Evolutionary conservation across 305 asterid species (phyloP), one percentile per base, ranked within the genome.

Genomic region (Coffea humblotiana): DNA sequence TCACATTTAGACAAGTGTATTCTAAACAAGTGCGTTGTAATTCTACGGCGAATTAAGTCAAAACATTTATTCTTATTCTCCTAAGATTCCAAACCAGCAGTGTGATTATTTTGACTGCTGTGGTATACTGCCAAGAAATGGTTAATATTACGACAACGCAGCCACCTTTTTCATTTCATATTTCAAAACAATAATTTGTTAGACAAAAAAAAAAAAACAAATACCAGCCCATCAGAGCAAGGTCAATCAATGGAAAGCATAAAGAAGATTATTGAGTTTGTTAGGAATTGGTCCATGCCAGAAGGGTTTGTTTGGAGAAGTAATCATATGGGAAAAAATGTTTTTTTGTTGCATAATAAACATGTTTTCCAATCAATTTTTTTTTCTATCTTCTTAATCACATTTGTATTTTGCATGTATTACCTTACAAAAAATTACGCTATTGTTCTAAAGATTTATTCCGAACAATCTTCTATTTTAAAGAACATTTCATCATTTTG

Each of bases 111-210:
- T 23, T 43, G 32, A 52, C 52, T 75, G 32, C 13, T 40, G 52
- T 21, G 56, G 32, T 32, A 68, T 43, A 25, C 81, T 7, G 51
- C 72, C 72, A 49, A 54, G 71, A 52, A 66, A 40, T 65, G 8
- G 79, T 16, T 66, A 32, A 18, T 21, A 23, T 54, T 51, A 5
- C n/a, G 72, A 70, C 76, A 43, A 45, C 19, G 40, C 2, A 11
- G 56, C 54, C 54, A 80, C 54, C 67, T 7, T 77, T 77, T 77
- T 67, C 37, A 63, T 64, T 15, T 77, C 48, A n/a, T 64, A 54
- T 13, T 66, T 49, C 79, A 80, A 16, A 35, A 15, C 18, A 9
- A 68, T 8, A 32, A 32, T 51, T 51, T 32, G 32, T 32, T 32
- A 32, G 32, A 32, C 1, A 32, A 32, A 32, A 1, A 32, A 32